These are phyloP conservation scores for Viola odorata DNA, from an alignment of 345 rosid species.

Conservation along the genomic window DNA sequence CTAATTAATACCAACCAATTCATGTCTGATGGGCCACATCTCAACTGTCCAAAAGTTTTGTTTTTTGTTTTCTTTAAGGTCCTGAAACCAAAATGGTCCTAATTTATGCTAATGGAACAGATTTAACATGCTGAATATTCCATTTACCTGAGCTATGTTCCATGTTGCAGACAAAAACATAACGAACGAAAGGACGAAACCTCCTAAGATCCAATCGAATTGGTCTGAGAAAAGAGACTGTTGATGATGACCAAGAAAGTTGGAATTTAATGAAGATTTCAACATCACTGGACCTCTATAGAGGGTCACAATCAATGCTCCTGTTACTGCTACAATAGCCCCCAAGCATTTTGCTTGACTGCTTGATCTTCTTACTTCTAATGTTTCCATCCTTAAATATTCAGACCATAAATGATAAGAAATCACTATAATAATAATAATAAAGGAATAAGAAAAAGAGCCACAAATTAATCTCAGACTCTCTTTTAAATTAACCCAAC, in stretches of 20 bases:
- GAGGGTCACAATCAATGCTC: constrained; percentile 39
- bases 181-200: constrained; percentile 28
- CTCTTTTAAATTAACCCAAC: constrained; percentile 1
- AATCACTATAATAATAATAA: background rate
- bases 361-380: constrained; percentile 30
- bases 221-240: constrained; percentile 15
- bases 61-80: no score
- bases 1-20: no score
- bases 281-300: constrained; percentile 32
- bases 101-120: no score
- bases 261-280: constrained; percentile 4
- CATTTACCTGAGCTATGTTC: constrained; percentile 36
- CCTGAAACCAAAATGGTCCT: no score
- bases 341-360: constrained; percentile 37
- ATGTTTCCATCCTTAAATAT: constrained; percentile 31
- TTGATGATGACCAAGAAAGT: background rate
- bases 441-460: background rate
- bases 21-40: no score
- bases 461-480: background rate
- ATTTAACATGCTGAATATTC: background rate
- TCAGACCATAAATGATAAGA: background rate
- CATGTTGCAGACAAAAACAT: constrained; percentile 23
- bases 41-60: no score
- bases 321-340: constrained; percentile 30
- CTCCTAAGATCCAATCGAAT: constrained; percentile 43